These are phyloP conservation scores for Fusarium odoratissimum DNA, from an alignment of 2,329 filamentous ascomycete genomes.

Conservation along the genomic window DNA sequence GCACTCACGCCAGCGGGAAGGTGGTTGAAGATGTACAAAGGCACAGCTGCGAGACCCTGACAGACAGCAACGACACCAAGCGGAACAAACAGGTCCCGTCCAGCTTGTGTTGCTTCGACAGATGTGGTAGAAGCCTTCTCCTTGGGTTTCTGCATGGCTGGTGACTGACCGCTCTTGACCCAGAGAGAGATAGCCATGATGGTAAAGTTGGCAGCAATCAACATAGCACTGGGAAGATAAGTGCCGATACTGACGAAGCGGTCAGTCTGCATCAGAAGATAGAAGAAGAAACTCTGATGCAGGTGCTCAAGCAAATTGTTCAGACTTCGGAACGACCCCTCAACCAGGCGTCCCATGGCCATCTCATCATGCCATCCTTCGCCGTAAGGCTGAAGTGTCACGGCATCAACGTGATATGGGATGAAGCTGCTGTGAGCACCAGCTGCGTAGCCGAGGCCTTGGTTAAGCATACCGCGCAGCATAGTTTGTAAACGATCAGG, in stretches of 20 bases:
- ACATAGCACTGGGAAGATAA: slow-evolving; percentile 97
- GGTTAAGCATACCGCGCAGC: slow-evolving; percentile 90
- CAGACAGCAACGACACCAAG: slow-evolving; percentile 76
- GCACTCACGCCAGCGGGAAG: slow-evolving; percentile 70
- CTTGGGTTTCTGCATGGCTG: slow-evolving; percentile 43
- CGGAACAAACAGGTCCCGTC: slow-evolving; percentile 78
- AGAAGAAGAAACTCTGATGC: slow-evolving; percentile 99
- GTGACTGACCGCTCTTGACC: slow-evolving; percentile 80
- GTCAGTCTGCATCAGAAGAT: slow-evolving; percentile 89
- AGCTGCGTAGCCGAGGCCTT: slow-evolving; percentile 88
- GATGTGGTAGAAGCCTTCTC: slow-evolving; percentile 49
- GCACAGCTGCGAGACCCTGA: slow-evolving; percentile 82
- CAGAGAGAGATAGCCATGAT: slow-evolving; percentile 96
- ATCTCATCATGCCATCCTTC: slow-evolving; percentile 98
- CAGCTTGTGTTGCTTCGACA: slow-evolving; percentile 45
- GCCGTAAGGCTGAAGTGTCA: slow-evolving; percentile 90
- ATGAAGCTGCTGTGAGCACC: slow-evolving; percentile 97
- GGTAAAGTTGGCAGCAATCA: slow-evolving; percentile 92
- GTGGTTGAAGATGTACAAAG: slow-evolving; percentile 88
- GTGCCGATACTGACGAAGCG: slow-evolving; percentile 98
- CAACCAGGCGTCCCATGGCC: slow-evolving; percentile 88
- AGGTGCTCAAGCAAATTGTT: slow-evolving; percentile 97
- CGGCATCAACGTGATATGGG: slow-evolving; percentile 95
- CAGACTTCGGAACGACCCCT: slow-evolving; percentile 90
- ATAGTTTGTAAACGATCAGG: slow-evolving; percentile 86